Evolutionary conservation across 306 rosid species (phyloP).

Genomic region (Biancaea sappan): DNA sequence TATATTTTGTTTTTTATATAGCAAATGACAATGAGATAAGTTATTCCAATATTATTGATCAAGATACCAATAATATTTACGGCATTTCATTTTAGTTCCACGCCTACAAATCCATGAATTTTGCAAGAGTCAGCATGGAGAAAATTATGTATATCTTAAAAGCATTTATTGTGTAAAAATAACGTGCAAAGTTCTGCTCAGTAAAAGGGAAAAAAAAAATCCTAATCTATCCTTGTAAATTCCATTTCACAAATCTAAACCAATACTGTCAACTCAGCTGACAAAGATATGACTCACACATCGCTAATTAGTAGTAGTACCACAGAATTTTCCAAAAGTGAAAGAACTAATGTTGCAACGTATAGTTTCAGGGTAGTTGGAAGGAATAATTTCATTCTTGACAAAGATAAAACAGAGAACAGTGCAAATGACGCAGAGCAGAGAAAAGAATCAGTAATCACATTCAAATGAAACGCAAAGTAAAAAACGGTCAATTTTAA

Average conservation of each 20-base stretch:
- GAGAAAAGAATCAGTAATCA: slow-evolving; percentile 26
- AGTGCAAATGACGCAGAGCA: slow-evolving; percentile 1
- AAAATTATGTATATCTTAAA: too few relatives aligned
- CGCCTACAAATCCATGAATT: too few relatives aligned
- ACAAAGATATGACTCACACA: neutral
- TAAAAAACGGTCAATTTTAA: slow-evolving; percentile 23
- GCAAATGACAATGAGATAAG: too few relatives aligned
- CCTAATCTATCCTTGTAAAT: too few relatives aligned
- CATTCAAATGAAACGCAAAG: slow-evolving; percentile 40
- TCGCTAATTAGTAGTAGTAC: neutral
- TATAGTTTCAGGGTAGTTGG: slow-evolving; percentile 25
- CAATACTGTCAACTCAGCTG: neutral
- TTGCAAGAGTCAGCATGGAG: too few relatives aligned
- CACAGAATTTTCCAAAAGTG: neutral
- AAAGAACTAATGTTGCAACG: neutral
- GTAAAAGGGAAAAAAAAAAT: too few relatives aligned
- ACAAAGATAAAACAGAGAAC: slow-evolving; percentile 23
- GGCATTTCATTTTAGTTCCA: too few relatives aligned
- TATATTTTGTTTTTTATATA: too few relatives aligned
- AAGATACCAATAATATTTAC: too few relatives aligned
- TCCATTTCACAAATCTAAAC: neutral
- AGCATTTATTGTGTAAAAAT: neutral
- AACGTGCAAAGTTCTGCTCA: neutral
- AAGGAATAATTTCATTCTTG: slow-evolving; percentile 33
- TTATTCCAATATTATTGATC: too few relatives aligned